Conservation (phyloP, 2,329 filamentous ascomycete species). For the Raffaelea albimanens region DNA sequence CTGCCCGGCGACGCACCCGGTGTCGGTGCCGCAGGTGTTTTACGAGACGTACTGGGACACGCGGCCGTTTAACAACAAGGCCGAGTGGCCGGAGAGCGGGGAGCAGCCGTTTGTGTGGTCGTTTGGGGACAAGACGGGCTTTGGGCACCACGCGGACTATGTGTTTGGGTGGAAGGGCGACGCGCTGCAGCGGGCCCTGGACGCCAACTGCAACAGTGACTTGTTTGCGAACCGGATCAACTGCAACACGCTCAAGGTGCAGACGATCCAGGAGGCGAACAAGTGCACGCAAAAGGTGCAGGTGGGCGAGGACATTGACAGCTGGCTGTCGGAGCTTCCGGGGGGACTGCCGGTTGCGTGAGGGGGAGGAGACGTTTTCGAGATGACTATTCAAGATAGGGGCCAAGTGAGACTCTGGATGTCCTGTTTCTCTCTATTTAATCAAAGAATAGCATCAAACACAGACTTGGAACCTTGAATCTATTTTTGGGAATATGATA, state of each 20-base stretch:
- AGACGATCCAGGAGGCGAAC: constrained; percentile 20
- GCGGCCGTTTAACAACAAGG: constrained; percentile 24
- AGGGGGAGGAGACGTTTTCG: too few species aligned
- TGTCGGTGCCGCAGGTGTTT: constrained; percentile 31
- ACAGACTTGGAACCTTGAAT: too few species aligned
- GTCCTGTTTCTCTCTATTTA: too few species aligned
- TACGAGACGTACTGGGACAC: constrained; percentile 28
- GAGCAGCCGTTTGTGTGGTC: constrained; percentile 32
- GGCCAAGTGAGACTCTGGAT: too few species aligned
- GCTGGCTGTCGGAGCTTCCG: constrained; percentile 15
- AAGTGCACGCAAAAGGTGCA: constrained; percentile 20
- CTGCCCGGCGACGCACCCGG: constrained; percentile 30
- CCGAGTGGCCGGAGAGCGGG: constrained; percentile 26
- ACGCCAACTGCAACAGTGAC: constrained; percentile 31
- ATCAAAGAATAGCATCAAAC: too few species aligned
- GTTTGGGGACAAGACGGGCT: constrained; percentile 25
- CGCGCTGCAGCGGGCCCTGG: constrained; percentile 12
- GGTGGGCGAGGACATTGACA: constrained; percentile 20
- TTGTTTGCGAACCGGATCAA: constrained; percentile 18
- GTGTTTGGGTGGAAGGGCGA: constrained; percentile 5
- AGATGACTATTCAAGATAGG: too few species aligned
- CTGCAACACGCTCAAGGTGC: constrained; percentile 22
- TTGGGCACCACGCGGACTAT: constrained; percentile 26
- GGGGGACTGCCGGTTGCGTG: constrained; percentile 1
- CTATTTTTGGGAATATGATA: too few species aligned